phyloP scores from a whole-genome alignment of 257 asterid genomes.

The Craterostigma plantagineum region DNA sequence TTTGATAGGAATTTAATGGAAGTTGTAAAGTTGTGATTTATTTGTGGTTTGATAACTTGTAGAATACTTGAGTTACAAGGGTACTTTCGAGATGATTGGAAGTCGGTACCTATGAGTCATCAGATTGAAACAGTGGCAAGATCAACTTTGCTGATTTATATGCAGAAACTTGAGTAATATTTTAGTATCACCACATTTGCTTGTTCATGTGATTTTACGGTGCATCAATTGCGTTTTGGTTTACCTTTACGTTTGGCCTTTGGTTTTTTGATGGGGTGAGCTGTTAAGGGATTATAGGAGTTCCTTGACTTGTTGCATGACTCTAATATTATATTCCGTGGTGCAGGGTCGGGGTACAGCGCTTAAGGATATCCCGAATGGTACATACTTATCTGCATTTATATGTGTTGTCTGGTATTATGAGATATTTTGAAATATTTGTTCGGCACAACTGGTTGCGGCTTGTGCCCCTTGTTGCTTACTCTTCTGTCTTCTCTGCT shows the following conservation, averaged over 20 bases:
- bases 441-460: neutral
- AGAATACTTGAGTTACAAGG: too few relatives aligned
- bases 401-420: constrained; percentile 1
- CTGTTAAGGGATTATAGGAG: constrained; percentile 3
- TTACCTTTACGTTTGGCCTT: neutral
- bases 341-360: constrained; percentile 68
- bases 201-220: too few relatives aligned
- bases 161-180: too few relatives aligned
- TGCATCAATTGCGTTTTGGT: too few relatives aligned
- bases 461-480: neutral
- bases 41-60: too few relatives aligned
- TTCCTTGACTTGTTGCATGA: constrained; percentile 1
- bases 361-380: constrained; percentile 18
- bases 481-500: neutral
- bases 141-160: too few relatives aligned
- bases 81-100: too few relatives aligned
- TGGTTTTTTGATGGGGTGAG: neutral
- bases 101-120: too few relatives aligned
- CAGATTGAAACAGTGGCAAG: too few relatives aligned
- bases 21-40: too few relatives aligned
- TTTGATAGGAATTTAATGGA: too few relatives aligned
- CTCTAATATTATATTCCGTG: constrained; percentile 4
- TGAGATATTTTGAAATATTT: neutral
- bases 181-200: too few relatives aligned
- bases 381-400: constrained; percentile 4